These are phyloP conservation scores for Reticulascus tulasneorum DNA, from an alignment of 2,329 filamentous ascomycete genomes.

Conservation along the genomic window DNA sequence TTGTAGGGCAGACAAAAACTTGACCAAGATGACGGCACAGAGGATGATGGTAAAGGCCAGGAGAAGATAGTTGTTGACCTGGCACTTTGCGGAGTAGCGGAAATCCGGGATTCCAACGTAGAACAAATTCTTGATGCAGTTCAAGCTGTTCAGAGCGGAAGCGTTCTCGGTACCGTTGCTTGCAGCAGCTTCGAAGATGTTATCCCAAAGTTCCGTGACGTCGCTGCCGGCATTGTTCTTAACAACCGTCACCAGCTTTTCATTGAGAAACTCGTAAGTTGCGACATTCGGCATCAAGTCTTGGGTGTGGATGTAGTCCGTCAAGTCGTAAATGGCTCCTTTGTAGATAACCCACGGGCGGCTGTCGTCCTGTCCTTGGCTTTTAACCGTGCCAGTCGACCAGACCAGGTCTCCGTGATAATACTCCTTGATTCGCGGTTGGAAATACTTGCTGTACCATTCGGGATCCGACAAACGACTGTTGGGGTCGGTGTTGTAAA, in stretches of 20 bases:
- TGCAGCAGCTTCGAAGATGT: conserved; percentile 41
- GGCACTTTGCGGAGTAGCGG: conserved; percentile 69
- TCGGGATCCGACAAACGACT: conserved; percentile 57
- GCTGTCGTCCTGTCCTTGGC: conserved; percentile 61
- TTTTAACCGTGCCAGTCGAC: conserved; percentile 53
- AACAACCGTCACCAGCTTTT: conserved; percentile 62
- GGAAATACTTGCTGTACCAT: conserved; percentile 76
- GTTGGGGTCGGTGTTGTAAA: conserved; percentile 47
- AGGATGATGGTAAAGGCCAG: conserved; percentile 83
- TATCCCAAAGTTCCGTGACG: conserved; percentile 63
- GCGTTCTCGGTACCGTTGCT: conserved; percentile 48
- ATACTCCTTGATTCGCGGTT: conserved; percentile 77
- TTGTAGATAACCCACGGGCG: conserved; percentile 79
- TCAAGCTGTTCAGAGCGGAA: conserved; percentile 61
- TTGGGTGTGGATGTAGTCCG: conserved; percentile 82
- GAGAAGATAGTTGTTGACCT: conserved; percentile 87
- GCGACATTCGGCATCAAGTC: conserved; percentile 50
- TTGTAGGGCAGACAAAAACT: conserved; percentile 90
- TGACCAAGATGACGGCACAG: conserved; percentile 73
- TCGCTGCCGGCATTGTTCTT: conserved; percentile 75
- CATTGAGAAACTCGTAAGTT: conserved; percentile 69
- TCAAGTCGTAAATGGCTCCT: conserved; percentile 78
- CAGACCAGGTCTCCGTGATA: conserved; percentile 85
- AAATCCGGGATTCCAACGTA: conserved; percentile 84
- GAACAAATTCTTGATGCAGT: conserved; percentile 80